Evolutionary conservation across 1,139 yeast species (phyloP), one percentile per base, ranked within the genome.

Genomic region (Geotrichum australiense): DNA sequence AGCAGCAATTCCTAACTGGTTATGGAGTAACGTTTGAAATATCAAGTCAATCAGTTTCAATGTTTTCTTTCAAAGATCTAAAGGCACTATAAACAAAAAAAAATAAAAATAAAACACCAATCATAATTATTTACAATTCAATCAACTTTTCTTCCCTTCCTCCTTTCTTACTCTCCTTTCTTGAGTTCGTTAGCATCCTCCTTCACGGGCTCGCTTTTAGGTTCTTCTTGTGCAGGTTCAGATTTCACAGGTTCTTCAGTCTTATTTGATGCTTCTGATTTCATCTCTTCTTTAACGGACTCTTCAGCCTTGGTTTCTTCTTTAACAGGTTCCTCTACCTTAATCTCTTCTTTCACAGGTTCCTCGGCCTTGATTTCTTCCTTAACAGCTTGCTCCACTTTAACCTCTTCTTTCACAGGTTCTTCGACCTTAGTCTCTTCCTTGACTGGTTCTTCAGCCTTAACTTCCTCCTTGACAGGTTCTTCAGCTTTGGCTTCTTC

Each of bases 381-480:
- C 7, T 23, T 23, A 23, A 8, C 10, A 23, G 7, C 11, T 11
- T 11, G 11, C 25, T 11, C 7, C 25, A 23, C 26, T 44, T 29
- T 45, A 42, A 31, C 47, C 39, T 34, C 53, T 44, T 37, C 47
- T 25, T 37, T 40, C 24, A 37, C 45, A 7, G 47, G 47, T 5
- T 44, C 47, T 5, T 45, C 47, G n/a, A 37, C 41, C 15, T 39
- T 30, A 6, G 40, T 37, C 24, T 47, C 56, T 53, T 41, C 36
- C 11, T 7, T 11, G 11, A 8, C 25, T 8, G 11, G 7, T 8
- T 8, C 25, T 11, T 23, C 7, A 8, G 10, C 25, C 25, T 11
- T 23, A 23, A 23, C 11, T 23, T 11, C 11, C 11, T 23, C 7
- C 11, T 23, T 8, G 25, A 23, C 7, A 8, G 25, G 11, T 23